phyloP scores from a whole-genome alignment of 2,329 filamentous ascomycete genomes.

The Fusarium setosum region DNA sequence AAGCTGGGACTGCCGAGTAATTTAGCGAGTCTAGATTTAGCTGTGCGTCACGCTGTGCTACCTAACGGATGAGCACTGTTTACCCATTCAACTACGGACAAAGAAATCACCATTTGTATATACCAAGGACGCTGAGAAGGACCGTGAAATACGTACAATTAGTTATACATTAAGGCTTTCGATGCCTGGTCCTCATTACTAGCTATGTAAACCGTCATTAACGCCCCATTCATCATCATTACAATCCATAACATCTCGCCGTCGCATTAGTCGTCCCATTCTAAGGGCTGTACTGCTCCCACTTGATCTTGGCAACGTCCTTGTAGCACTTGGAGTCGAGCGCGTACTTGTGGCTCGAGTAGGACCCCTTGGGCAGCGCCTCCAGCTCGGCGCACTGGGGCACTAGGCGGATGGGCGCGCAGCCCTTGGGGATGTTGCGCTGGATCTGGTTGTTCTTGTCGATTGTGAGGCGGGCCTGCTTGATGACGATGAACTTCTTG shows the following conservation, averaged over 20 bases:
- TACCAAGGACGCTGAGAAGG: no score
- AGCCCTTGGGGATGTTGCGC: conserved; percentile 47
- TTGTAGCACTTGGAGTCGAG: conserved; percentile 53
- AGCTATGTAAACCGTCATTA: conserved; percentile 27
- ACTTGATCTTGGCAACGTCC: conserved; percentile 48
- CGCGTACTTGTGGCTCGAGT: conserved; percentile 54
- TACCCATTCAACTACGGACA: background rate
- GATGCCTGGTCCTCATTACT: conserved; percentile 17
- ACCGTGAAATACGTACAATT: background rate
- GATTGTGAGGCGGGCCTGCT: conserved; percentile 48
- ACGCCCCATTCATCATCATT: conserved; percentile 28
- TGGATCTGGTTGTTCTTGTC: conserved; percentile 36
- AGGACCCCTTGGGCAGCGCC: conserved; percentile 48
- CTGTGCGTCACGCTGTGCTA: conserved; percentile 9
- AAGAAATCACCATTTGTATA: background rate
- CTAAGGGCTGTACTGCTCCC: conserved; percentile 39
- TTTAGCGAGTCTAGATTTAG: conserved; percentile 7
- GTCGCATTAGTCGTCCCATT: background rate
- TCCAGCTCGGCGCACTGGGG: conserved; percentile 56
- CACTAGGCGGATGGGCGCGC: conserved; percentile 55
- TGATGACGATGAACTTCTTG: conserved; percentile 51
- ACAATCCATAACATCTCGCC: conserved; percentile 15
- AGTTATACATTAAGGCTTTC: conserved; percentile 33
- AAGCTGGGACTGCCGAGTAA: conserved; percentile 6
- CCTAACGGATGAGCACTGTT: conserved; percentile 5